Percentiles rank a stretch among this genome's conserved stretches.
Evolutionary conservation across 164 flowering plant species (phyloP).

Genomic region (Echeveria elegans): DNA sequence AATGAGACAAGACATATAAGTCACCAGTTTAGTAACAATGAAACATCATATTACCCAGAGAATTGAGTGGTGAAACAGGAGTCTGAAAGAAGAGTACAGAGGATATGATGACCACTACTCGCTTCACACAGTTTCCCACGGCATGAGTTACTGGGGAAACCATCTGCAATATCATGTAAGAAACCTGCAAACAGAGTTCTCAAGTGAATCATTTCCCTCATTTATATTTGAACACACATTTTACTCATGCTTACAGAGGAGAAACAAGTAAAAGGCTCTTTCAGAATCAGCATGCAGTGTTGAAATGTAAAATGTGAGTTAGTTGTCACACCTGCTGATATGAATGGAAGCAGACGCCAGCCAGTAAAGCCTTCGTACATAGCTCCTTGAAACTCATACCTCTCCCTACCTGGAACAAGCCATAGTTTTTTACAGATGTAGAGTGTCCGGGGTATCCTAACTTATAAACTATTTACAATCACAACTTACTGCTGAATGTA

Average conservation of each 20-base stretch:
- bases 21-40: neutral
- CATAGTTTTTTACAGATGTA: neutral
- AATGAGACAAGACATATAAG: neutral
- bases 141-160: slow-evolving; percentile 54
- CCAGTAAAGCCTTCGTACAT: slow-evolving; percentile 24
- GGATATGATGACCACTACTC: slow-evolving; percentile 47
- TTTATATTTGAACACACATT: neutral
- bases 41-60: slow-evolving; percentile 28
- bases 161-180: slow-evolving; percentile 39
- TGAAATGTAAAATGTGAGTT: neutral
- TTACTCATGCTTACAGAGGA: neutral
- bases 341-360: slow-evolving; percentile 45
- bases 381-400: slow-evolving; percentile 37
- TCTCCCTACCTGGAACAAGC: slow-evolving; percentile 29
- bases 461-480: too few relatives aligned
- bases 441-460: neutral
- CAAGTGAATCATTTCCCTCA: neutral
- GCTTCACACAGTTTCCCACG: slow-evolving; percentile 47
- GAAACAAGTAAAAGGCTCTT: neutral
- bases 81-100: slow-evolving; percentile 47
- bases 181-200: slow-evolving; percentile 26
- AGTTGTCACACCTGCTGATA: slow-evolving; percentile 42
- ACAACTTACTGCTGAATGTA: slow-evolving; percentile 53
- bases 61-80: slow-evolving; percentile 35
- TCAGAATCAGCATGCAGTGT: neutral